Conservation (phyloP, 202 grass and related monocot species). For the Digitaria exilis region DNA sequence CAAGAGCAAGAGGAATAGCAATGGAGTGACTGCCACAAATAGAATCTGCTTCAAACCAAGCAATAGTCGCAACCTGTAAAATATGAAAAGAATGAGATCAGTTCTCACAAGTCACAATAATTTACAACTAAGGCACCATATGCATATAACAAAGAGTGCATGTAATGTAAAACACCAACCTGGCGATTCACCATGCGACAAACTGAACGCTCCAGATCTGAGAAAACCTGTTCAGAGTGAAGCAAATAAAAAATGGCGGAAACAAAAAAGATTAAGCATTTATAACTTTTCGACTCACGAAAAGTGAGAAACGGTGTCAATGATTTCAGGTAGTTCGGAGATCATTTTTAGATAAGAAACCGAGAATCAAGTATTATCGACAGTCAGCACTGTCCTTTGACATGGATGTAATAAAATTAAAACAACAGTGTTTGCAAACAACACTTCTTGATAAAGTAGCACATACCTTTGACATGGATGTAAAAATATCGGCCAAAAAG, state of each 20-base stretch:
- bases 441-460: constrained; percentile 25
- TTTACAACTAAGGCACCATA: background rate
- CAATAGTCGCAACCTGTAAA: constrained; percentile 90
- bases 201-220: constrained; percentile 95
- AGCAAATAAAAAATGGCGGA: constrained; percentile 26
- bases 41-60: constrained; percentile 99
- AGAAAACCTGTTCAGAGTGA: constrained; percentile 78
- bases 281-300: background rate
- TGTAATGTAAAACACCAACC: constrained; percentile 47
- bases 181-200: constrained; percentile 96
- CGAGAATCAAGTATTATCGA: background rate
- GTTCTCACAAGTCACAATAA: background rate
- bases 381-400: background rate
- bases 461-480: constrained; percentile 98
- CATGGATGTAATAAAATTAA: constrained; percentile 9
- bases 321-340: constrained; percentile 7
- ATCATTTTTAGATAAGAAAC: constrained; percentile 14
- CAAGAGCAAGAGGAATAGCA: constrained; percentile 91
- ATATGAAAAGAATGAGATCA: background rate
- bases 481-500: constrained; percentile 99
- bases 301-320: constrained; percentile 1
- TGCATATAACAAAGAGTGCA: constrained; percentile 4
- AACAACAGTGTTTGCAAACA: background rate
- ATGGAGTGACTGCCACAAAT: constrained; percentile 95
- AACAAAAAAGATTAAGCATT: constrained; percentile 2